Conservation (phyloP, 768 basidiomycete genomes). For the Candolleomyces efflorescens region DNA sequence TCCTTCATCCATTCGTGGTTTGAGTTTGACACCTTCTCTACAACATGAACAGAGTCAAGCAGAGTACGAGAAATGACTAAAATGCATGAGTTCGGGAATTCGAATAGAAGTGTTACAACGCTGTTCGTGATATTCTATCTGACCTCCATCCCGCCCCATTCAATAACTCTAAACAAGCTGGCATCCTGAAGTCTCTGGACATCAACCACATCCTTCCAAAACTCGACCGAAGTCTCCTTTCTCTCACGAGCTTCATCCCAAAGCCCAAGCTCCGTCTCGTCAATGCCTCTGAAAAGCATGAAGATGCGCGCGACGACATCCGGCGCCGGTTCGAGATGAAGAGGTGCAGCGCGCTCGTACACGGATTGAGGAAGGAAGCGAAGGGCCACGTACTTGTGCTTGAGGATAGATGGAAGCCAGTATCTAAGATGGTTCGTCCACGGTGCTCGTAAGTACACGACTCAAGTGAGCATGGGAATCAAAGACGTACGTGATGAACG, state of each 20-base stretch:
- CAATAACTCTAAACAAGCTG: conserved; percentile 33
- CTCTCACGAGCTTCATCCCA: conserved; percentile 24
- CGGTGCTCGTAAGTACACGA: background rate
- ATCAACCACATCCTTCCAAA: conserved; percentile 32
- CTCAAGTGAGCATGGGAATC: background rate
- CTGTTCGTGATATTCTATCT: background rate
- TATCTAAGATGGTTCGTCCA: conserved; percentile 18
- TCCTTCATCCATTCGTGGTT: too few species aligned
- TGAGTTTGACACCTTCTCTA: too few species aligned
- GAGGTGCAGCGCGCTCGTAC: conserved; percentile 35
- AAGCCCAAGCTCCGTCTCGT: conserved; percentile 11
- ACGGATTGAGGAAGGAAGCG: conserved; percentile 41
- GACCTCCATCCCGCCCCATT: conserved; percentile 48
- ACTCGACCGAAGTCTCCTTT: conserved; percentile 16
- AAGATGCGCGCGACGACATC: conserved; percentile 42
- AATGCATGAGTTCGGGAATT: too few species aligned
- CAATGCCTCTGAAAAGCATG: conserved; percentile 41
- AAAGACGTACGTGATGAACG: conserved; percentile 40
- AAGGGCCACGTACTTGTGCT: conserved; percentile 36
- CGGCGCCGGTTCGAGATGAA: conserved; percentile 34
- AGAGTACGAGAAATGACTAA: too few species aligned
- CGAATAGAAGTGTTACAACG: too few species aligned
- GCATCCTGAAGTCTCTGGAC: conserved; percentile 24
- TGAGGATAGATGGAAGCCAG: conserved; percentile 40
- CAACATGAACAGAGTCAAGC: too few species aligned